Conservation (phyloP, 1,284 basidiomycete genomes). For the Ustilago bromivora region DNA sequence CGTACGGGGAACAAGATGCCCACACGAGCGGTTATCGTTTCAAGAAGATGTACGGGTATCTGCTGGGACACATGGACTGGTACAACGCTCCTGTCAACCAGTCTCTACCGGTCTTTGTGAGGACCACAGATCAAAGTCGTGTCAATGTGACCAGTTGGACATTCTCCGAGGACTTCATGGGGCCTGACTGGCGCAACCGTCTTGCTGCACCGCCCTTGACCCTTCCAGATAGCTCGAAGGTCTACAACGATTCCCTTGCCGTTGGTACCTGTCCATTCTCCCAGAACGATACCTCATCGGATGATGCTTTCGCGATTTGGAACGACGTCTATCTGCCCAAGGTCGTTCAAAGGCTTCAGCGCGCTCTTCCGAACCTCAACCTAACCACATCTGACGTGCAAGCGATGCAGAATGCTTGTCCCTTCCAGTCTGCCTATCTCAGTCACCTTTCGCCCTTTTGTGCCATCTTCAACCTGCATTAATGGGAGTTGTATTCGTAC, state of each 20-base stretch:
- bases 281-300: conserved; percentile 23
- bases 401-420: conserved; percentile 30
- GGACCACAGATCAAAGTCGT: conserved; percentile 27
- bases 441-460: conserved; percentile 30
- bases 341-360: conserved; percentile 18
- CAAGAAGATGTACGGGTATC: conserved; percentile 18
- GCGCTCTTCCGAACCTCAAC: conserved; percentile 21
- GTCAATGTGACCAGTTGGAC: conserved; percentile 28
- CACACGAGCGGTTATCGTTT: conserved; percentile 25
- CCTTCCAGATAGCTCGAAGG: conserved; percentile 18
- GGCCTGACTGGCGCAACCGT: conserved; percentile 22
- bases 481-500: conserved; percentile 33
- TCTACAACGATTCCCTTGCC: conserved; percentile 21
- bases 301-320: conserved; percentile 25
- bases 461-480: conserved; percentile 18
- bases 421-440: conserved; percentile 29
- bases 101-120: conserved; percentile 20
- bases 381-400: conserved; percentile 24
- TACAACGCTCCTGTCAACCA: conserved; percentile 25
- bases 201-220: conserved; percentile 19
- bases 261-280: conserved; percentile 25
- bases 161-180: conserved; percentile 22
- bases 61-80: conserved; percentile 21
- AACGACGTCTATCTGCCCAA: conserved; percentile 25
- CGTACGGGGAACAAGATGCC: conserved; percentile 22